Conservation (phyloP, 2,329 filamentous ascomycete species). For the Botryosphaeria dothidea region DNA sequence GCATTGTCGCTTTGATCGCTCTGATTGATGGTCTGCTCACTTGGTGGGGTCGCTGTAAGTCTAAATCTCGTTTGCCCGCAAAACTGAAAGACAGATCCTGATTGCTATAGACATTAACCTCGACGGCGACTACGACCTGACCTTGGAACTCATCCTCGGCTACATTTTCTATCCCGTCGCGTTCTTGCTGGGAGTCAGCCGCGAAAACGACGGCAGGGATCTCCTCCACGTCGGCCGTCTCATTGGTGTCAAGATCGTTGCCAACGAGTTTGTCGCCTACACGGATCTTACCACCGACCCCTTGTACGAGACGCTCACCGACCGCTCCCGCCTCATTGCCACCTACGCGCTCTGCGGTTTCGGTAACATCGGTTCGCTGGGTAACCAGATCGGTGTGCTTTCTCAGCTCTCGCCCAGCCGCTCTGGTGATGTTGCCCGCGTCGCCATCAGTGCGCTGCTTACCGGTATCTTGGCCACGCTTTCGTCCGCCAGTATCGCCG, state of each 20-base stretch:
- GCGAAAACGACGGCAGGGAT: constrained; percentile 48
- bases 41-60: constrained; percentile 72
- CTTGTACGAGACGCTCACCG: constrained; percentile 60
- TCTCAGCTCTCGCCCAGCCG: constrained; percentile 76
- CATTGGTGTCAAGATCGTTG: constrained; percentile 83
- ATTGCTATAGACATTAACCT: constrained; percentile 61
- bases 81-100: constrained; percentile 9
- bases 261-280: constrained; percentile 81
- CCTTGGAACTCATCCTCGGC: constrained; percentile 72
- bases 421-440: constrained; percentile 70
- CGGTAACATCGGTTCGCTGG: constrained; percentile 83
- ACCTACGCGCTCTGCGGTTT: constrained; percentile 78
- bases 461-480: constrained; percentile 78
- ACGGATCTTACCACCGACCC: constrained; percentile 52
- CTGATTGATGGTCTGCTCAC: constrained; percentile 75
- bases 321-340: constrained; percentile 76
- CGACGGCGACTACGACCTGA: constrained; percentile 64
- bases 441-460: constrained; percentile 75
- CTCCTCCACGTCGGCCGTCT: constrained; percentile 74
- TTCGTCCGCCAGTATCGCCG: constrained; percentile 75
- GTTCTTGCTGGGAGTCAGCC: constrained; percentile 78
- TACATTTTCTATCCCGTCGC: constrained; percentile 78
- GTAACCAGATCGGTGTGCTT: constrained; percentile 87
- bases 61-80: not conserved
- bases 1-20: constrained; percentile 76